Evolutionary conservation across 2,329 filamentous ascomycete species (phyloP), one percentile per base, ranked within the genome.

Genomic region (Ceratocystiopsis sp.): DNA sequence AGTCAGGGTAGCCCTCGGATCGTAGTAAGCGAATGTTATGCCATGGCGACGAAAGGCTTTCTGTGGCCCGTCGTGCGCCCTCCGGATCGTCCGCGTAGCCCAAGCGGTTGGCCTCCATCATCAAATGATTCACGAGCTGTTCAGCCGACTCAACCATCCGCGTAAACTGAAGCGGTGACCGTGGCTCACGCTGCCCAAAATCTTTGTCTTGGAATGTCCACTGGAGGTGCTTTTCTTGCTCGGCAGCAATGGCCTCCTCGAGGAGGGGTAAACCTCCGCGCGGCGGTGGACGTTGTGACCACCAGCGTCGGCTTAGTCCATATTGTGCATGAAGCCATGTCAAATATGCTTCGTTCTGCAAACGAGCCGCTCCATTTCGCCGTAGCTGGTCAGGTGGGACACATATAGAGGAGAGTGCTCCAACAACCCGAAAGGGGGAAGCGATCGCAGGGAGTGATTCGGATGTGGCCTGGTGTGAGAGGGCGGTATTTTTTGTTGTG

Each of bases 1-100:
- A 61, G 19, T 44, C 40, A 4, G 59, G 59, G 46, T 59, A 60
- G 38, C 58, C 58, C 3, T 59, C 56, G 3, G 53, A 56, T 15
- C 55, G 50, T 36, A 61, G 48, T 53, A 60, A 43, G 5, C 53
- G 51, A 10, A 60, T 55, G n/a, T 51, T 51, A 15, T 50, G 55
- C 48, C 47, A 52, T 0, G 55, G 51, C 18, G 59, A 61, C 29
- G 61, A 56, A 12, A 56, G 49, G 37, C 51, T 56, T 29, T 49
- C 41, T n/a, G 51, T 48, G 17, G 51, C 42, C 2, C 39, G 17
- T 11, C 43, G 48, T 10, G 49, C 47, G 8, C 45, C 46, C 2
- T 44, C 50, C 3, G 50, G 46, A 21, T 52, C 49, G n/a, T 51
- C 42, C 1, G 49, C 45, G 37, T 51, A 43, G 25, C 50, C 48